phyloP scores from a whole-genome alignment of 345 rosid genomes.

The Lagerstroemia speciosa region DNA sequence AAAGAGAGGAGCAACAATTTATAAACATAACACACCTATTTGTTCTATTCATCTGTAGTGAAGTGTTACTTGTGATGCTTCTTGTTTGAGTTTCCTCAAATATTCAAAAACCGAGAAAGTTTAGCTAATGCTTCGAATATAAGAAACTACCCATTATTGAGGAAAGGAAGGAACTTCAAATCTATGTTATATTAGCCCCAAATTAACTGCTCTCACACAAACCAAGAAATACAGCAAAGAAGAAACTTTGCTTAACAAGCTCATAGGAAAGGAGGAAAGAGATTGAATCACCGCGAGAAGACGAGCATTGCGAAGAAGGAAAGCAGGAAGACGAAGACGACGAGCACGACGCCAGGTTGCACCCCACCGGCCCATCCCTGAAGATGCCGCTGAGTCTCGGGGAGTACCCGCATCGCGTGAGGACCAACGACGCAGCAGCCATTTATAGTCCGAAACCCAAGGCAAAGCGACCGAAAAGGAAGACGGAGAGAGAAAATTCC shows the following conservation, averaged over 20 bases:
- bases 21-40: neutral
- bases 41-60: neutral
- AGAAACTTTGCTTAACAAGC: no score
- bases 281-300: slow-evolving; percentile 30
- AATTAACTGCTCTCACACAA: no score
- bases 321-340: slow-evolving; percentile 32
- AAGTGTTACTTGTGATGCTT: no score
- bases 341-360: slow-evolving; percentile 24
- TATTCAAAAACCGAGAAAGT: no score
- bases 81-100: neutral
- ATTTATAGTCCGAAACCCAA: slow-evolving; percentile 17
- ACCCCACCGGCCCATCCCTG: slow-evolving; percentile 19
- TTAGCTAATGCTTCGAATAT: no score
- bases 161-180: neutral
- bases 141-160: neutral
- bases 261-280: neutral
- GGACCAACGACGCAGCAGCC: slow-evolving; percentile 39
- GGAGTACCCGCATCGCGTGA: slow-evolving; percentile 32
- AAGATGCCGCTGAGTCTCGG: slow-evolving; percentile 13
- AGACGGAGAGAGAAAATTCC: neutral
- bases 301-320: slow-evolving; percentile 34
- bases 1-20: neutral
- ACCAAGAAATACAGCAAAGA: no score
- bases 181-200: neutral
- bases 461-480: slow-evolving; percentile 5